These are phyloP conservation scores for Cladosporium sphaerospermum DNA, from an alignment of 2,329 filamentous ascomycete genomes.

Conservation along the genomic window DNA sequence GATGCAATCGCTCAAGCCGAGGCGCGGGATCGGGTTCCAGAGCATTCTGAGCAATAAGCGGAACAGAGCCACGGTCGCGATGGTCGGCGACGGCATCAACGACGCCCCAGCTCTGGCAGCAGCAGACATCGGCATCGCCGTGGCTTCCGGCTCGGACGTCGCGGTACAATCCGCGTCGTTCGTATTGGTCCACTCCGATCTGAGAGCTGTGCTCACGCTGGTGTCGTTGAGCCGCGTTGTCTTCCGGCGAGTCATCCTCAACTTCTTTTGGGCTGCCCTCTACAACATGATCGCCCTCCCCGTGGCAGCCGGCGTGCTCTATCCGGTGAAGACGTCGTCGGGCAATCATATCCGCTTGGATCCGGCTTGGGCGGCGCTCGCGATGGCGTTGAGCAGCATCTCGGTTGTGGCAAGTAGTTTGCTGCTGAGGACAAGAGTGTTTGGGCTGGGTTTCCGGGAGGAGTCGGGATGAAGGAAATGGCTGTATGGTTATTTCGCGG, in stretches of 20 bases:
- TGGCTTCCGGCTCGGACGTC: constrained; percentile 75
- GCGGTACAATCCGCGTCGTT: constrained; percentile 77
- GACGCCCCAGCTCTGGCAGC: constrained; percentile 74
- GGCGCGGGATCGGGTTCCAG: constrained; percentile 18
- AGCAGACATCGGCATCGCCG: constrained; percentile 76
- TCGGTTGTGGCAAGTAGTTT: constrained; percentile 82
- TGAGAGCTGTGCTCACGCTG: constrained; percentile 65
- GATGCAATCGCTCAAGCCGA: constrained; percentile 25
- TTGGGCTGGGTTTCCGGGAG: constrained; percentile 37
- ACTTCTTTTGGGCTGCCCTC: constrained; percentile 77
- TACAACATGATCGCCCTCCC: constrained; percentile 77
- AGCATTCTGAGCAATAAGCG: constrained; percentile 4
- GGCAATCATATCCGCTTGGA: constrained; percentile 57
- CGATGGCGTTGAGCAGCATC: constrained; percentile 88
- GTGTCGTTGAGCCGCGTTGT: constrained; percentile 65
- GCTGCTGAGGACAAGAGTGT: constrained; percentile 51
- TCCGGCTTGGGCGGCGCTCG: constrained; percentile 80
- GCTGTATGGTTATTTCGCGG: no score
- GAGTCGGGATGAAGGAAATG: no score
- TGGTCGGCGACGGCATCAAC: constrained; percentile 84
- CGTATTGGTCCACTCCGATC: constrained; percentile 62
- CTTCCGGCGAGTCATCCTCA: constrained; percentile 72
- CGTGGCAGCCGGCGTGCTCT: constrained; percentile 73
- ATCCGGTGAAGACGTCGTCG: constrained; percentile 46
- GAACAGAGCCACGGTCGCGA: constrained; percentile 58